These are phyloP conservation scores for Mycosphaerella sp. DNA, from an alignment of 2,329 filamentous ascomycete species.

Conservation along the genomic window DNA sequence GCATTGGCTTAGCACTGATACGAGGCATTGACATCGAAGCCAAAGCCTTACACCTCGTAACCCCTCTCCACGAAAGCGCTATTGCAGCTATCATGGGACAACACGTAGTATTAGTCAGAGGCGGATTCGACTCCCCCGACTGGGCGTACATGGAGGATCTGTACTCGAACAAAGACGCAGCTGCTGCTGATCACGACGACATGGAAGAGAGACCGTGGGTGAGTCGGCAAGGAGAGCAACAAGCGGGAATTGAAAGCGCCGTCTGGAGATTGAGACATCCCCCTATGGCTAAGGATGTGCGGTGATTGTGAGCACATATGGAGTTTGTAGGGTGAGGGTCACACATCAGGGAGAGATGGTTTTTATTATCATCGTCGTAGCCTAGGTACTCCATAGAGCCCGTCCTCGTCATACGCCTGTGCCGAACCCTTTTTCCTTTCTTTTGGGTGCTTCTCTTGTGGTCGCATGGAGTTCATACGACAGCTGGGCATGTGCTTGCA, in stretches of 20 bases:
- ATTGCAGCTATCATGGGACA: conserved; percentile 18
- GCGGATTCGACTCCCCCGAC: conserved; percentile 60
- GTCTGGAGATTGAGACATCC: conserved; percentile 33
- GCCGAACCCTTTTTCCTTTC: no score
- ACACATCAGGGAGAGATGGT: no score
- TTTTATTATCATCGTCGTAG: no score
- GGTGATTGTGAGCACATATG: not conserved
- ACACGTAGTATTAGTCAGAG: conserved; percentile 58
- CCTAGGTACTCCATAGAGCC: no score
- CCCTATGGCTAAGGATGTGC: conserved; percentile 22
- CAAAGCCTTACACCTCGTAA: conserved; percentile 57
- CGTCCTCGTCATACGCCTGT: no score
- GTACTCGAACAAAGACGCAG: conserved; percentile 31
- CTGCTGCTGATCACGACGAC: conserved; percentile 11
- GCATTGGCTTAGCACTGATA: conserved; percentile 62
- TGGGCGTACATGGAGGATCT: conserved; percentile 66
- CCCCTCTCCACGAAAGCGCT: conserved; percentile 46
- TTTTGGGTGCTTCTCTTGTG: no score
- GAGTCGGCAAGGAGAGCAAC: conserved; percentile 16
- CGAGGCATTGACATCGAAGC: conserved; percentile 57
- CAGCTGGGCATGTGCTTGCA: no score
- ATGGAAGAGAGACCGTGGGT: conserved; percentile 29
- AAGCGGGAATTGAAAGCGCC: conserved; percentile 30
- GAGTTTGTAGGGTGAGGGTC: no score
- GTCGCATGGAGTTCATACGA: no score